A percentile compares a stretch with the other conserved stretches of the same genome.
phyloP scores from a whole-genome alignment of 2,329 filamentous ascomycete genomes.

The Nigrospora osmanthi region DNA sequence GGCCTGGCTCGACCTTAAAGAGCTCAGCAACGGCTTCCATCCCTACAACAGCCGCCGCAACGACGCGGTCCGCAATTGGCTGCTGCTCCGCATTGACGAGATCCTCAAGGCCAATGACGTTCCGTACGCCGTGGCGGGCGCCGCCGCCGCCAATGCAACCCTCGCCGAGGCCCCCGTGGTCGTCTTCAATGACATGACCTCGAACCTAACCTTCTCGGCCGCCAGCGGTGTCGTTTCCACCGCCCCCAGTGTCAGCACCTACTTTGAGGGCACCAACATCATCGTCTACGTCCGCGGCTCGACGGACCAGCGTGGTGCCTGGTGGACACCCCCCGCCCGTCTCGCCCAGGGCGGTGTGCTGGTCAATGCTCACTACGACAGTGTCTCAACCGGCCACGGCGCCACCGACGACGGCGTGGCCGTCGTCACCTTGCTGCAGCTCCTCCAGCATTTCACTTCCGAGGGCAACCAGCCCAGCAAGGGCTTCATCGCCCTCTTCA shows the following conservation, averaged over 20 bases:
- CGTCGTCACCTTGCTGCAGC: conserved; percentile 74
- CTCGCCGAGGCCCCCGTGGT: conserved; percentile 39
- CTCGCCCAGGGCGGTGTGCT: neutral
- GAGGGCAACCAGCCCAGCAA: conserved; percentile 63
- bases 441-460: conserved; percentile 74
- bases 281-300: conserved; percentile 79
- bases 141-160: conserved; percentile 8
- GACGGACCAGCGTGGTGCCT: conserved; percentile 60
- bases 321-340: conserved; percentile 47
- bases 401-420: conserved; percentile 88
- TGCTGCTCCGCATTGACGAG: conserved; percentile 61
- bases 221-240: conserved; percentile 10
- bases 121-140: neutral
- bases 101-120: conserved; percentile 58
- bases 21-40: conserved; percentile 68
- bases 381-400: conserved; percentile 80
- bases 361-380: conserved; percentile 23
- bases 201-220: conserved; percentile 62
- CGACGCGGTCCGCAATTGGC: conserved; percentile 69
- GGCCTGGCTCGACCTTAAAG: conserved; percentile 78
- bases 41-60: conserved; percentile 85
- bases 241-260: conserved; percentile 41
- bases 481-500: conserved; percentile 74
- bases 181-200: conserved; percentile 68
- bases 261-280: conserved; percentile 86